Percentiles rank a stretch among this genome's conserved stretches.
These are phyloP conservation scores for Litchi chinensis DNA, from an alignment of 345 rosid species.

Conservation along the genomic window DNA sequence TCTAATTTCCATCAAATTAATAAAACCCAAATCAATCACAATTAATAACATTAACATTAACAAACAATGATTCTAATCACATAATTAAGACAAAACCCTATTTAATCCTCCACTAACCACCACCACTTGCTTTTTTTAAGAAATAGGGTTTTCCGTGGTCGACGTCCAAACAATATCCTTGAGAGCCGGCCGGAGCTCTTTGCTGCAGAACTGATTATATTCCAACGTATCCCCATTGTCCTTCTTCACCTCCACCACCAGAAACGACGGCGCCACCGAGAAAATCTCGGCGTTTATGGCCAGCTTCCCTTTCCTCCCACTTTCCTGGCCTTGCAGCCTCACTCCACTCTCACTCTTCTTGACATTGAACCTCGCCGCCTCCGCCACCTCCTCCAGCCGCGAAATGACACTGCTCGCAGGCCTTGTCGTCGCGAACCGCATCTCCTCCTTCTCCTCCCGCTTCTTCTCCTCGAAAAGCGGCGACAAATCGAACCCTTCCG, in stretches of 20 bases:
- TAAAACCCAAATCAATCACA: neutral
- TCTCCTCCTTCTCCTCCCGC: conserved; percentile 76
- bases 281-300: conserved; percentile 78
- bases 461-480: conserved; percentile 89
- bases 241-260: conserved; percentile 90
- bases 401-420: conserved; percentile 88
- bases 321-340: conserved; percentile 72
- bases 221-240: conserved; percentile 87
- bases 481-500: conserved; percentile 86
- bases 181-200: conserved; percentile 87
- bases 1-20: neutral
- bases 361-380: conserved; percentile 59
- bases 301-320: conserved; percentile 84
- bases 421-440: conserved; percentile 77
- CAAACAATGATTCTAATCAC: conserved; percentile 5
- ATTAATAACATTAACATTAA: neutral
- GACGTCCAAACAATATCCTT: conserved; percentile 88
- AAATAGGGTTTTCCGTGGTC: conserved; percentile 42
- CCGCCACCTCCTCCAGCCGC: conserved; percentile 74
- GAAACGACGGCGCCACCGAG: conserved; percentile 70
- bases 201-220: conserved; percentile 83
- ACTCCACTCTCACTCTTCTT: conserved; percentile 75
- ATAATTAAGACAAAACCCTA: conserved; percentile 12
- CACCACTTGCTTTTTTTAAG: conserved; percentile 7
- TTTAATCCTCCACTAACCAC: neutral